Conservation (phyloP, 164 flowering plant species). For the Akebia trifoliata region DNA sequence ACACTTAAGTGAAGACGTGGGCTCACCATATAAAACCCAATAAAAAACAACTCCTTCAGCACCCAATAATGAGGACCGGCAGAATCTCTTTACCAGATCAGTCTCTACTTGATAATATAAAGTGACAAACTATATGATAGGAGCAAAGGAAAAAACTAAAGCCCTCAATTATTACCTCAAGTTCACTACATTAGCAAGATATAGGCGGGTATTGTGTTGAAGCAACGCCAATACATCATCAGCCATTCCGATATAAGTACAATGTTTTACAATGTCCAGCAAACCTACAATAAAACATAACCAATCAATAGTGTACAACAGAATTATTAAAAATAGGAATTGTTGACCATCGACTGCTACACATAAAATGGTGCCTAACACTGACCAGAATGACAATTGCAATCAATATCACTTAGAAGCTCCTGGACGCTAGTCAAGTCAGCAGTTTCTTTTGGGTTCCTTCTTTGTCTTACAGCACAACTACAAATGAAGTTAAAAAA, state of each 20-base stretch:
- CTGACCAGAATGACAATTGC: slow-evolving; percentile 67
- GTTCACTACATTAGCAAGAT: slow-evolving; percentile 84
- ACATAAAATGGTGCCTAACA: background rate
- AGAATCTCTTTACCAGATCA: background rate
- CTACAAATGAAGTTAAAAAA: slow-evolving; percentile 30
- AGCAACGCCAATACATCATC: slow-evolving; percentile 87
- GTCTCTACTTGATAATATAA: background rate
- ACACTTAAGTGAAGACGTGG: too few species aligned
- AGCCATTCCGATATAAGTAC: slow-evolving; percentile 92
- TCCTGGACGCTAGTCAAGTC: slow-evolving; percentile 87
- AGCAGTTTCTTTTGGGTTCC: slow-evolving; percentile 91
- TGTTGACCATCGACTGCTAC: background rate
- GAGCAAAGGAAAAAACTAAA: background rate
- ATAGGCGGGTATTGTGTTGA: slow-evolving; percentile 78
- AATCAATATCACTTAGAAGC: slow-evolving; percentile 66
- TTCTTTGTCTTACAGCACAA: slow-evolving; percentile 73
- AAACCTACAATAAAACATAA: slow-evolving; percentile 40
- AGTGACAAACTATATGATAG: background rate
- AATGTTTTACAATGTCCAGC: slow-evolving; percentile 69
- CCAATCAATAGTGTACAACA: slow-evolving; percentile 2
- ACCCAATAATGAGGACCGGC: too few species aligned
- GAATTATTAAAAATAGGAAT: background rate
- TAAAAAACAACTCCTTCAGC: too few species aligned
- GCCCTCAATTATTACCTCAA: slow-evolving; percentile 49
- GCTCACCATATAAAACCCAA: too few species aligned